Evolutionary conservation across 139 green algal genomes (phyloP).

Genomic region (Yamagishiella unicocca): DNA sequence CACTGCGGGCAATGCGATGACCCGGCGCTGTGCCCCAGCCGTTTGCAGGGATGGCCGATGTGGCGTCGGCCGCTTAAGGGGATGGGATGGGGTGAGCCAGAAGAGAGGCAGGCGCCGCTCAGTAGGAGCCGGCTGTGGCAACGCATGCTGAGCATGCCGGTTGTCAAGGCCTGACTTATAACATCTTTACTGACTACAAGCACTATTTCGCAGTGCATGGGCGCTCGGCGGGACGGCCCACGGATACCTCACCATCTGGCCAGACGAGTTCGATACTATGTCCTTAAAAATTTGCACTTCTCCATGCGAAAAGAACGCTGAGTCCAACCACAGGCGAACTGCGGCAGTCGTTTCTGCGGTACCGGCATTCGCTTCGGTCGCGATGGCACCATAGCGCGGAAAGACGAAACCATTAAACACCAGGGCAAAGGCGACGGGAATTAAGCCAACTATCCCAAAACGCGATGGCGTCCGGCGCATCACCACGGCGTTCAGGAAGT

Average conservation of each 20-base stretch:
- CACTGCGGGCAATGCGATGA: not conserved
- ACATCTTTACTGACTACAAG: not conserved
- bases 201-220: too few species aligned
- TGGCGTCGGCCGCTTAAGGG: not conserved
- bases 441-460: too few species aligned
- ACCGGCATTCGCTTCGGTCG: too few species aligned
- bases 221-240: too few species aligned
- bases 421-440: too few species aligned
- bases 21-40: not conserved
- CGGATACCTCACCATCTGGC: conserved; percentile 8
- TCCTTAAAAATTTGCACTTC: conserved; percentile 36
- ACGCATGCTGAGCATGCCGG: not conserved
- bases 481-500: too few species aligned
- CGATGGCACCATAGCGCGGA: too few species aligned
- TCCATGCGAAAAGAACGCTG: conserved; percentile 12
- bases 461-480: too few species aligned
- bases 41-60: not conserved
- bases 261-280: not conserved
- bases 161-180: not conserved
- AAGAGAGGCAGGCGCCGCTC: not conserved
- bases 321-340: conserved; percentile 33
- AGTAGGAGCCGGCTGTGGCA: not conserved
- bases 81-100: not conserved
- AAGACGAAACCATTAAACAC: too few species aligned
- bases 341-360: too few species aligned